A percentile compares a stretch with the other conserved stretches of the same genome.
Conservation (phyloP, 2,329 filamentous ascomycete genomes). For the Cladobotryum mycophilum region DNA sequence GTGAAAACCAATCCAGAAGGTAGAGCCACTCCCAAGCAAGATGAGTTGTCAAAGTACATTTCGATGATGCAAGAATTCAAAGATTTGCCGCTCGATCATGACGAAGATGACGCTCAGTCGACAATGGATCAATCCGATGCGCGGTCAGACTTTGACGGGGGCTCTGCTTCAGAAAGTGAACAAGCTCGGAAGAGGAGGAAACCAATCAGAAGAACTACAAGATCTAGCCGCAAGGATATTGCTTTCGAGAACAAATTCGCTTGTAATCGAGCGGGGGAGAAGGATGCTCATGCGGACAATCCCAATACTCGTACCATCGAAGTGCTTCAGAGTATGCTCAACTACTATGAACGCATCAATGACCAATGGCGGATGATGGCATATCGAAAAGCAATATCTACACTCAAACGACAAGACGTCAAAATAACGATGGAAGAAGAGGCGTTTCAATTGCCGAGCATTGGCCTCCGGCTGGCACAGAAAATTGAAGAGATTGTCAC, state of each 20-base stretch:
- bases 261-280: conserved; percentile 48
- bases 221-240: conserved; percentile 22
- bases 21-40: conserved; percentile 20
- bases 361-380: conserved; percentile 71
- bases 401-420: conserved; percentile 56
- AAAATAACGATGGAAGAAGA: conserved; percentile 64
- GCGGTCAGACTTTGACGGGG: conserved; percentile 6
- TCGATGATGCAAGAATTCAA: conserved; percentile 53
- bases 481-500: conserved; percentile 87
- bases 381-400: conserved; percentile 73
- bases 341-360: conserved; percentile 67
- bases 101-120: conserved; percentile 36
- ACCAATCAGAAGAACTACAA: conserved; percentile 15
- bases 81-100: conserved; percentile 49
- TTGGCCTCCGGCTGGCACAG: conserved; percentile 66
- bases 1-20: conserved; percentile 10
- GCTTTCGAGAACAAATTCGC: conserved; percentile 44
- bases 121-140: conserved; percentile 11
- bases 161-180: conserved; percentile 17
- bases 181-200: conserved; percentile 13
- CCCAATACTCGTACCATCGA: conserved; percentile 73
- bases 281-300: conserved; percentile 41
- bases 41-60: conserved; percentile 61
- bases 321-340: conserved; percentile 69
- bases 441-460: conserved; percentile 59